Conservation (phyloP, 2,329 filamentous ascomycete genomes). For the Xylariaceae sp. region DNA sequence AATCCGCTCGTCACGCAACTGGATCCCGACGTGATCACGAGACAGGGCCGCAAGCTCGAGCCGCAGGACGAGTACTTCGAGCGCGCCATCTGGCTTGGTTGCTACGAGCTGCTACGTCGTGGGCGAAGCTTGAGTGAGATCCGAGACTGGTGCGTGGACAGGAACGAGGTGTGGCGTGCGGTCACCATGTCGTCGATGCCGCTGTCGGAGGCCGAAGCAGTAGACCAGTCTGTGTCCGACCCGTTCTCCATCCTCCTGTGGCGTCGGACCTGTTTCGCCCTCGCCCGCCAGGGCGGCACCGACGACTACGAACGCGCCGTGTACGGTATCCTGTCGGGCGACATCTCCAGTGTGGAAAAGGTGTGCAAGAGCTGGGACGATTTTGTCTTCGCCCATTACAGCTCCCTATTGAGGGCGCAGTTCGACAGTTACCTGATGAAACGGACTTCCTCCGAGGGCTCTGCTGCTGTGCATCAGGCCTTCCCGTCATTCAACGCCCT, state of each 20-base stretch:
- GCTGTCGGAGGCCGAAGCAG: slow-evolving; percentile 45
- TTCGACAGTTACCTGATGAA: slow-evolving; percentile 66
- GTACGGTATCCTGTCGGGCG: slow-evolving; percentile 84
- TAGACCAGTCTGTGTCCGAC: slow-evolving; percentile 37
- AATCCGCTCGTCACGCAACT: slow-evolving; percentile 75
- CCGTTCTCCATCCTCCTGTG: slow-evolving; percentile 56
- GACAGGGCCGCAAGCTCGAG: slow-evolving; percentile 72
- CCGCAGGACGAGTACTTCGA: slow-evolving; percentile 84
- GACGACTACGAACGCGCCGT: slow-evolving; percentile 83
- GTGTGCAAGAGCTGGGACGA: slow-evolving; percentile 82
- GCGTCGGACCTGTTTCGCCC: slow-evolving; percentile 69
- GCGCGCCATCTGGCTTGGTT: slow-evolving; percentile 85
- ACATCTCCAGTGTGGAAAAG: slow-evolving; percentile 69
- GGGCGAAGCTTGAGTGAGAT: slow-evolving; percentile 72
- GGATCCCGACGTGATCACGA: slow-evolving; percentile 82
- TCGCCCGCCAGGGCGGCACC: slow-evolving; percentile 62
- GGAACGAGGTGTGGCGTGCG: slow-evolving; percentile 85
- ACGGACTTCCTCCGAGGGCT: slow-evolving; percentile 47
- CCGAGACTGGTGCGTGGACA: slow-evolving; percentile 77
- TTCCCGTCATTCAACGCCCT: slow-evolving; percentile 61
- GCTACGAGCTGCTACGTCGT: slow-evolving; percentile 84
- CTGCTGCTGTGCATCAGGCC: slow-evolving; percentile 50
- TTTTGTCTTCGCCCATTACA: slow-evolving; percentile 80
- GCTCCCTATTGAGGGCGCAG: slow-evolving; percentile 72
- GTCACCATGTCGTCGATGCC: slow-evolving; percentile 71